Base-by-base conservation (phyloP, 306 rosid species). In the Canavalia gladiata region DNA sequence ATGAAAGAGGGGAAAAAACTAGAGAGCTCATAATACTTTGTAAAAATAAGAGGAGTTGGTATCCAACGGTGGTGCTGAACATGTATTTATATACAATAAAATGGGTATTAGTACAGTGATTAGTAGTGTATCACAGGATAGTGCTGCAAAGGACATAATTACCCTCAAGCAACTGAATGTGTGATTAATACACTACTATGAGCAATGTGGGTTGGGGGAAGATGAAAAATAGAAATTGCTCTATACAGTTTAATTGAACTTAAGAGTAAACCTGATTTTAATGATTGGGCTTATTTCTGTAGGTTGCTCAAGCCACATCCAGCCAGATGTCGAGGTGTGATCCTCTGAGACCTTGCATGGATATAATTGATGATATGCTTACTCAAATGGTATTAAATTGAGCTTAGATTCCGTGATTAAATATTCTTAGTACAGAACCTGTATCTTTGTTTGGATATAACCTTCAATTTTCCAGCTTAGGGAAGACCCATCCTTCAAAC, bases 261-360 rank as follows among this genome's bases (percentile, higher is more conserved):
- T 56, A 57, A 71, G 66, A 49, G 66, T 72, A 57, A 52, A 74
- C 70, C 28, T 51, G 49, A 18, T 55, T 66, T 39, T 50, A 49
- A 64, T 83, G 47, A 51, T 83, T 42, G 25, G 25, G 41, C 76
- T 77, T 83, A 77, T 82, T 74, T 81, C 37, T 81, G 71, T 79
- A 95, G 99, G 92, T 93, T 45, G 97, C 99, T 74, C 97, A 95
- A 87, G 99, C 97, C 87, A 95, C 97, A 60, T 89, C 97, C 78
- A 90, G 86, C 75, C 97, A 95, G 85, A 93, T 95, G 93, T 90
- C 97, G 57, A 90, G 91, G 87, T 96, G 97, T 63, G 99, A 95
- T 86, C 94, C 99, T 78, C 73, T 95, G 85, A 90, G 97, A 85
- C 97, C 86, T 34, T 93, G 88, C 83, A 95, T 95, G 99, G 68